Conservation (phyloP, 371 early-diverging fungal genomes). For the Blakeslea trispora region DNA sequence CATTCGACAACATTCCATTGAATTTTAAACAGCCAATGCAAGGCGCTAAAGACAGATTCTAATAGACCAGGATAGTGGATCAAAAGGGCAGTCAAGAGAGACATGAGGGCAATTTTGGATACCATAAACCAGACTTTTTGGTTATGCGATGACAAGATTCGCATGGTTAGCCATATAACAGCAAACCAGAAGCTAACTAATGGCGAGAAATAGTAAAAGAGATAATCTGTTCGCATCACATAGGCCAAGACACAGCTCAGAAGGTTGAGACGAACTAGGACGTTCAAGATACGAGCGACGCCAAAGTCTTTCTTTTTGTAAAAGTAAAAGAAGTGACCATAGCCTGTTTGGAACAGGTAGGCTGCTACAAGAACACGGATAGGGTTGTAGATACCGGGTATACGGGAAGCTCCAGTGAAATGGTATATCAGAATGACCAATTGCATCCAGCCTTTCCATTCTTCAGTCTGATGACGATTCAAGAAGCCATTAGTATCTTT, state of each 20-base stretch:
- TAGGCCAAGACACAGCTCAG: slow-evolving; percentile 66
- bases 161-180: slow-evolving; percentile 69
- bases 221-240: slow-evolving; percentile 66
- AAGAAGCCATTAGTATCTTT: slow-evolving; percentile 60
- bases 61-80: slow-evolving; percentile 50
- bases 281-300: slow-evolving; percentile 56
- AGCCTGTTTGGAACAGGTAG: slow-evolving; percentile 83
- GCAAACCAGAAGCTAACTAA: slow-evolving; percentile 73
- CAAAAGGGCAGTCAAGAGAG: slow-evolving; percentile 34
- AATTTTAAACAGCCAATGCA: slow-evolving; percentile 46
- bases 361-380: slow-evolving; percentile 73
- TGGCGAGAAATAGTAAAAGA: slow-evolving; percentile 78
- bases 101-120: slow-evolving; percentile 50
- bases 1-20: slow-evolving; percentile 64
- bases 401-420: slow-evolving; percentile 65
- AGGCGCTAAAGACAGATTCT: slow-evolving; percentile 37
- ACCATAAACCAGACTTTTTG: slow-evolving; percentile 46
- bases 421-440: slow-evolving; percentile 75
- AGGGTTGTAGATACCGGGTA: slow-evolving; percentile 68
- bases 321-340: slow-evolving; percentile 73
- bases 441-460: slow-evolving; percentile 92
- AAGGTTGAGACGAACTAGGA: slow-evolving; percentile 71
- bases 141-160: slow-evolving; percentile 47
- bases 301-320: slow-evolving; percentile 71
- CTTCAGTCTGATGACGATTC: slow-evolving; percentile 75